A percentile compares a stretch with the other conserved stretches of the same genome.
These are phyloP conservation scores for Picea glauca DNA, from an alignment of 75 land plant species.

Conservation along the genomic window DNA sequence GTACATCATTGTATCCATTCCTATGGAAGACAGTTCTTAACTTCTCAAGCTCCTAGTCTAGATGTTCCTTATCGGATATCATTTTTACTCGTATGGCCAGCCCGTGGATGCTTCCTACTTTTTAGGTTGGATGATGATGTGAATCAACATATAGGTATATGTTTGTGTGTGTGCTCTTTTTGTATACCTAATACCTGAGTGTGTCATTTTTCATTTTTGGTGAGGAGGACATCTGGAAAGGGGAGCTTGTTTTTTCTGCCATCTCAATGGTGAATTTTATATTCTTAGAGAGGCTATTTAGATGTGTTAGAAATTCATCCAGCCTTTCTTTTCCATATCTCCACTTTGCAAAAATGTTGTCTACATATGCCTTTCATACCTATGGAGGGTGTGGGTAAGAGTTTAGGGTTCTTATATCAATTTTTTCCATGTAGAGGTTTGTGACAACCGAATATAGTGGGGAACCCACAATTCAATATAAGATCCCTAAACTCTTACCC, in stretches of 20 bases:
- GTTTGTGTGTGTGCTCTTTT: neutral
- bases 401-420: neutral
- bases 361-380: neutral
- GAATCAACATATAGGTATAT: neutral
- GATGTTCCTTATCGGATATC: too few species aligned
- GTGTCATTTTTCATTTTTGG: too few species aligned
- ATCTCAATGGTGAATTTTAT: too few species aligned
- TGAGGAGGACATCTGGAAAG: neutral
- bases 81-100: too few species aligned
- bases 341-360: neutral
- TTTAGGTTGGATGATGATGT: neutral
- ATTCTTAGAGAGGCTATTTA: too few species aligned
- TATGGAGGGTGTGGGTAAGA: neutral
- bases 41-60: too few species aligned
- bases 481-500: too few species aligned
- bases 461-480: too few species aligned
- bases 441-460: neutral
- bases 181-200: neutral
- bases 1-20: too few species aligned
- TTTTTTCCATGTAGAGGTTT: neutral
- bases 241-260: too few species aligned
- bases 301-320: neutral
- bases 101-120: neutral
- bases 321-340: neutral
- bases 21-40: too few species aligned